phyloP scores from a whole-genome alignment of 768 basidiomycete species.

The Clavulina sp. region DNA sequence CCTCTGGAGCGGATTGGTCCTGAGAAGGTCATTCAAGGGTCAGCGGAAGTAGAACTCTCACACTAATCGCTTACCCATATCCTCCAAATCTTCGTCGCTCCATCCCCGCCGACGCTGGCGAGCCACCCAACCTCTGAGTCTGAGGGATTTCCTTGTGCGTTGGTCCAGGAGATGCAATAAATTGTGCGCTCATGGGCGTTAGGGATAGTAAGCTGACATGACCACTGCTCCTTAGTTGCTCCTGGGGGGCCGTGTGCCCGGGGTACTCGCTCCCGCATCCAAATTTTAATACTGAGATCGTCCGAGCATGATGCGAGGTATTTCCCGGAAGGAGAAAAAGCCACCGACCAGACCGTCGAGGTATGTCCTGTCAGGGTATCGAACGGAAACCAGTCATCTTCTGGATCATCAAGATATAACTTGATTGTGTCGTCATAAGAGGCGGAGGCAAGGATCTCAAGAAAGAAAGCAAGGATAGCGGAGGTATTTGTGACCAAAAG shows the following conservation, averaged over 20 bases:
- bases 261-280: constrained; percentile 35
- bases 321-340: constrained; percentile 56
- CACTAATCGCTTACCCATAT: constrained; percentile 27
- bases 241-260: constrained; percentile 18
- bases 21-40: constrained; percentile 11
- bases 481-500: too few relatives aligned
- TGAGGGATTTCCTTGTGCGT: constrained; percentile 18
- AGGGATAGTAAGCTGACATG: constrained; percentile 37
- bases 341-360: constrained; percentile 84
- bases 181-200: constrained; percentile 51
- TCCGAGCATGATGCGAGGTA: constrained; percentile 49
- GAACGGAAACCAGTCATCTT: constrained; percentile 87
- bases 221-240: constrained; percentile 32
- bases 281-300: constrained; percentile 56
- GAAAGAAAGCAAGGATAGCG: constrained; percentile 11
- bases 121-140: constrained; percentile 49
- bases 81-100: constrained; percentile 65
- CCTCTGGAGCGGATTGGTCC: constrained; percentile 13
- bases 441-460: constrained; percentile 88
- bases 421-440: constrained; percentile 97
- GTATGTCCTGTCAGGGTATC: constrained; percentile 61
- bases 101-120: constrained; percentile 76
- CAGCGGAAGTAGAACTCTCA: not conserved
- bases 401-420: constrained; percentile 81
- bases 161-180: constrained; percentile 65